phyloP scores from a whole-genome alignment of 192 early-diverging fungal genomes.

The Linnemannia schmuckeri region DNA sequence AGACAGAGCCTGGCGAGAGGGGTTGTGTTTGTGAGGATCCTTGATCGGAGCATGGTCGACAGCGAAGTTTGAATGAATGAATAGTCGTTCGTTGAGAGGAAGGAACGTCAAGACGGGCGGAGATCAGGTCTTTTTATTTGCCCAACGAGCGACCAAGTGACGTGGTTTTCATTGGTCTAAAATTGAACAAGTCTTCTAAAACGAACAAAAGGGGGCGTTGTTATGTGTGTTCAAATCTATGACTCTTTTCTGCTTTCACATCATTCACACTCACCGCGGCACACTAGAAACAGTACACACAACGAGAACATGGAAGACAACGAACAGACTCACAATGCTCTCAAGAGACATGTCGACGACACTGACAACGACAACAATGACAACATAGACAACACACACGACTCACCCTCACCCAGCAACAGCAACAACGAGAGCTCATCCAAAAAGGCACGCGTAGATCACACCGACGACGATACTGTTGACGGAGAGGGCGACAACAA shows the following conservation, averaged over 20 bases:
- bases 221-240: too few relatives aligned
- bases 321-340: constrained; percentile 10
- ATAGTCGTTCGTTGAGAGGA: too few relatives aligned
- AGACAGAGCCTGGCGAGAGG: constrained; percentile 1
- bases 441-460: constrained; percentile 39
- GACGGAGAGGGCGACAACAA: background rate
- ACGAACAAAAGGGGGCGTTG: too few relatives aligned
- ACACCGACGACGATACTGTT: background rate
- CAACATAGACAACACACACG: background rate
- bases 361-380: background rate
- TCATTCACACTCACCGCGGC: background rate
- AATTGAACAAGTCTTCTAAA: too few relatives aligned
- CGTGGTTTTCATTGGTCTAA: too few relatives aligned
- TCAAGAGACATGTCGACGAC: constrained; percentile 26
- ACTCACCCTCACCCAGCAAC: background rate
- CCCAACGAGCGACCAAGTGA: too few relatives aligned
- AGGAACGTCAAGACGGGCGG: too few relatives aligned
- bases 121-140: too few relatives aligned
- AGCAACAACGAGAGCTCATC: background rate
- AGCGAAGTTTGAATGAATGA: background rate
- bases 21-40: background rate
- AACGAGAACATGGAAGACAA: constrained; percentile 18
- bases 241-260: background rate
- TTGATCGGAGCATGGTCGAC: background rate
- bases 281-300: background rate